Evolutionary conservation across 768 basidiomycete genomes (phyloP).

Genomic region (Paxillus ammoniavirescens): DNA sequence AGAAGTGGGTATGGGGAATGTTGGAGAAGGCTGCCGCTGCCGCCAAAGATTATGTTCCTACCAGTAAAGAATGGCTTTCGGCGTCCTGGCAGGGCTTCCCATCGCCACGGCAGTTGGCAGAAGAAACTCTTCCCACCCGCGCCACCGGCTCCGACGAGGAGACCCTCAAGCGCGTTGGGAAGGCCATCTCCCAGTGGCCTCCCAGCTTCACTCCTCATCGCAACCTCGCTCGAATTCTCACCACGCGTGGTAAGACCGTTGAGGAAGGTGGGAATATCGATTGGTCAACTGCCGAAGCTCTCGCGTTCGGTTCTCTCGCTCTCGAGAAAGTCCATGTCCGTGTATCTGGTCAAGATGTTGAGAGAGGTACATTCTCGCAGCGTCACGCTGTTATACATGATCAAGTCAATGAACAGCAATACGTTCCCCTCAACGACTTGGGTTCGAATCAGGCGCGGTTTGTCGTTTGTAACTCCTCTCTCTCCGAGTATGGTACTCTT

Average conservation of each 20-base stretch:
- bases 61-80: conserved; percentile 95
- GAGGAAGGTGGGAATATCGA: conserved; percentile 92
- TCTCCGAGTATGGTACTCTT: conserved; percentile 92
- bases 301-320: conserved; percentile 92
- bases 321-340: conserved; percentile 94
- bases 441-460: conserved; percentile 88
- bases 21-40: conserved; percentile 94
- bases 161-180: conserved; percentile 80
- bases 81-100: conserved; percentile 99
- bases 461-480: conserved; percentile 93
- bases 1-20: conserved; percentile 99
- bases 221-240: conserved; percentile 91
- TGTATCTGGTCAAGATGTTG: conserved; percentile 96
- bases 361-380: conserved; percentile 98
- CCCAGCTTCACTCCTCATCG: conserved; percentile 83
- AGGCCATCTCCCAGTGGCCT: conserved; percentile 84
- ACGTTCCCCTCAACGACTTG: conserved; percentile 86
- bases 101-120: conserved; percentile 91
- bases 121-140: conserved; percentile 87
- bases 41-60: conserved; percentile 93
- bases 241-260: conserved; percentile 83
- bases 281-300: conserved; percentile 97
- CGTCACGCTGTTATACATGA: conserved; percentile 97
- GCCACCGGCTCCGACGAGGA: conserved; percentile 79
- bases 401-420: conserved; percentile 88